These are phyloP conservation scores for Didymella pinodella DNA, from an alignment of 2,329 filamentous ascomycete species.

Conservation along the genomic window DNA sequence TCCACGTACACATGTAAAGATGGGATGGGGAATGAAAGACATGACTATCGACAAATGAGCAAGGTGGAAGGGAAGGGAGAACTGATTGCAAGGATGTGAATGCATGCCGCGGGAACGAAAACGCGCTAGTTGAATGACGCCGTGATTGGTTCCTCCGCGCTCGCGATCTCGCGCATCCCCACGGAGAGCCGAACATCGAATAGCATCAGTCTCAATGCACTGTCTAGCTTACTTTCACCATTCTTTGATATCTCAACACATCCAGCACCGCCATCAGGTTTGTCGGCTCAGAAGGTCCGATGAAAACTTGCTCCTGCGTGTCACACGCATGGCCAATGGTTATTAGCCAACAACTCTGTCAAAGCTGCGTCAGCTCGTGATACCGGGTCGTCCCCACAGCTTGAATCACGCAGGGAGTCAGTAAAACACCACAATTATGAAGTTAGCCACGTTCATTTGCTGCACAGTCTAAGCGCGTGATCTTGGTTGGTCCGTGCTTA, in stretches of 20 bases:
- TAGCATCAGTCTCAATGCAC: not conserved
- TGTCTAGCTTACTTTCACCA: not conserved
- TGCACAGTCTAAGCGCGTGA: not conserved
- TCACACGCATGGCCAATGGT: not conserved
- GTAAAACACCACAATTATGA: not conserved
- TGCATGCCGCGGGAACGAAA: not conserved
- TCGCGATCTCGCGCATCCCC: not conserved
- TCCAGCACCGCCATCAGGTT: not conserved
- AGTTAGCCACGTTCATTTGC: too few species aligned
- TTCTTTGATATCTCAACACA: not conserved
- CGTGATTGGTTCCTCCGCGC: not conserved
- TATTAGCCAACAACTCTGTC: not conserved
- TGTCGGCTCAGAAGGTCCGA: not conserved
- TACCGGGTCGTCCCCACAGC: not conserved
- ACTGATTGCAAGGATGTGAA: not conserved
- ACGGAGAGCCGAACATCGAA: not conserved
- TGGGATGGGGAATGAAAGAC: not conserved
- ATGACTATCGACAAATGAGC: not conserved
- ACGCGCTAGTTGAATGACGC: conserved; percentile 3
- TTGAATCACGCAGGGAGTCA: not conserved
- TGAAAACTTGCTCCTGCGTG: not conserved
- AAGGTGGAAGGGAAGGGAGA: conserved; percentile 5
- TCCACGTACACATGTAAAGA: not conserved
- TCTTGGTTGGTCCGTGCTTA: not conserved
- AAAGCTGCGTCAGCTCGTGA: not conserved